Base-by-base conservation (phyloP, 176 grass and related monocot species). In the Aegilops umbellulata region DNA sequence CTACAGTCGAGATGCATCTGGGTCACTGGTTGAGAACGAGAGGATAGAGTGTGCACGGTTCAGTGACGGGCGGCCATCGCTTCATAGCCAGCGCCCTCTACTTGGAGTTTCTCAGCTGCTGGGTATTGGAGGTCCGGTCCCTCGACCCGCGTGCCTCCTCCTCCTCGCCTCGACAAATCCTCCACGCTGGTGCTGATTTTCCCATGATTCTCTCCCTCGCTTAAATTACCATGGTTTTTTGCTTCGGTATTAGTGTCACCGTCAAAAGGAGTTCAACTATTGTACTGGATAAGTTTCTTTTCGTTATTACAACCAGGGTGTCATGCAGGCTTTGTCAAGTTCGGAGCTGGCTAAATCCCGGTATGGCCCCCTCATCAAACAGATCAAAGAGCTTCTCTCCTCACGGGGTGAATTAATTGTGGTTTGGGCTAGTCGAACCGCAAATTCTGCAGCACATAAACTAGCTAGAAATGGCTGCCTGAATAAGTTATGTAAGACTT, bases 61-160 rank as follows among this genome's bases (percentile, higher is more conserved):
- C 82, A 35, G 93, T 98, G 80, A 98, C 88, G 17, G 95, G 93
- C 61, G 90, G 95, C 10, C 83, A 84, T 82, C 84, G 93, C 20
- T 95, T 95, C 85, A 85, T 95, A 3, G 95, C 91, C 8, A 63
- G 89, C 19, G 87, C 91, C 1, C 93, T 97, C 49, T 95, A 89
- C 95, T 79, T 87, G 15, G 89, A 97, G 85, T 89, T 95, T 38
- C 82, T 90, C 61, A 87, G 80, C 82, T 91, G 91, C 46, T 87
- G 95, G 23, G 89, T 91, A 46, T 44, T 71, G 26, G 95, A 95
- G 85, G 92, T 97, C 10, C 88, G 92, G 3, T 94, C 90, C 67
- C 53, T 97, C 90, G 95, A 97, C 53, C 66, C 73, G 78, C 86
- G 88, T 41, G 41, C 72, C 12, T 77, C 82, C 68, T 94, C 92